Evolutionary conservation across 2,329 filamentous ascomycete species (phyloP).

Genomic region (Penicillium nordicum): DNA sequence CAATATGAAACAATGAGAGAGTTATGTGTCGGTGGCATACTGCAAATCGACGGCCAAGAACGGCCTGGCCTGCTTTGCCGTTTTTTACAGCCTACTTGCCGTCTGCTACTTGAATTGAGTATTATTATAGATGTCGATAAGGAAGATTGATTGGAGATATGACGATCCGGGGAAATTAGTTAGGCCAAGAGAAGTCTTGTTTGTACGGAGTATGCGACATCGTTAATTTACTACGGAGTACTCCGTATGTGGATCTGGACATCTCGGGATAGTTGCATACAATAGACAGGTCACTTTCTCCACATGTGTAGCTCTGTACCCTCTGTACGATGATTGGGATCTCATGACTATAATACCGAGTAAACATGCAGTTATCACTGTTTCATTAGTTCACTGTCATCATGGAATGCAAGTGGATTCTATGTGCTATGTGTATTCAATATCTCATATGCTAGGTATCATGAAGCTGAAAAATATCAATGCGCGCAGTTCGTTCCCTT

Average conservation of each 20-base stretch:
- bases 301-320: background rate
- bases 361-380: background rate
- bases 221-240: no score
- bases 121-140: no score
- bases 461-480: background rate
- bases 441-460: background rate
- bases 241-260: background rate
- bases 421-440: background rate
- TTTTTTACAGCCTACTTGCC: no score
- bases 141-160: constrained; percentile 14
- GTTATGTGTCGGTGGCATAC: no score
- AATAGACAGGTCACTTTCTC: background rate
- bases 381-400: background rate
- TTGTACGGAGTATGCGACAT: background rate
- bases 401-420: background rate
- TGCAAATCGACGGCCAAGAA: no score
- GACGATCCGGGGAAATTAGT: constrained; percentile 11
- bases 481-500: background rate
- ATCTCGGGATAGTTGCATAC: background rate
- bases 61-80: no score
- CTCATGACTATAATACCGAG: background rate
- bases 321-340: background rate
- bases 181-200: background rate
- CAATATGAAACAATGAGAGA: no score
- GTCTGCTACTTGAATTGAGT: no score